These are phyloP conservation scores for Ophiognomonia clavigignenti-juglandacearum DNA, from an alignment of 2,329 filamentous ascomycete genomes.

Conservation along the genomic window DNA sequence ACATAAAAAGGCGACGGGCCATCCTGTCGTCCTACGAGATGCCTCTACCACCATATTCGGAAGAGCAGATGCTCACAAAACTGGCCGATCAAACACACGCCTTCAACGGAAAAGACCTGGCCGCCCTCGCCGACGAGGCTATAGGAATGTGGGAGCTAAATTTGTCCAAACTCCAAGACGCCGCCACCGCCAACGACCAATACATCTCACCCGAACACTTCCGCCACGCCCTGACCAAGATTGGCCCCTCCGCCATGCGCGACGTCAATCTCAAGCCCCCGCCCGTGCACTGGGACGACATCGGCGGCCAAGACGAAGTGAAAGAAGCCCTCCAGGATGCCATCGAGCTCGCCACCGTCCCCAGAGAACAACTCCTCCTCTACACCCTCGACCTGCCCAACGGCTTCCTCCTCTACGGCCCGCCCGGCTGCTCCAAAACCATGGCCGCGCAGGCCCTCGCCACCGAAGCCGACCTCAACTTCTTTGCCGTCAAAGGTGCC, in stretches of 20 bases:
- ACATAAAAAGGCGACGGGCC: constrained; percentile 62
- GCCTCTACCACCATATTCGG: constrained; percentile 40
- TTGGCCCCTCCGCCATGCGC: constrained; percentile 81
- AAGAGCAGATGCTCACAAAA: constrained; percentile 48
- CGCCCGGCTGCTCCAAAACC: constrained; percentile 92
- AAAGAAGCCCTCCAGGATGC: constrained; percentile 57
- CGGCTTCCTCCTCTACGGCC: constrained; percentile 84
- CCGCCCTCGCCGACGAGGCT: constrained; percentile 56
- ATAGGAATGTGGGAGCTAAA: constrained; percentile 17
- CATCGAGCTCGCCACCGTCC: constrained; percentile 33
- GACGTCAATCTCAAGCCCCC: constrained; percentile 87
- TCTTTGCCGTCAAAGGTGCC: constrained; percentile 89
- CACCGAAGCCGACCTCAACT: constrained; percentile 86
- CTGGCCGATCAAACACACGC: constrained; percentile 78
- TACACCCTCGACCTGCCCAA: constrained; percentile 59
- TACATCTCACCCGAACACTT: constrained; percentile 48
- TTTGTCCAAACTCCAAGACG: background rate
- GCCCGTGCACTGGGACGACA: constrained; percentile 79
- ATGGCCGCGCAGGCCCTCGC: constrained; percentile 87
- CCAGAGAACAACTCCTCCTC: constrained; percentile 27
- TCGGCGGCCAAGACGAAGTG: constrained; percentile 76
- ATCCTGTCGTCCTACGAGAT: constrained; percentile 62
- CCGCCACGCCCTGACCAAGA: constrained; percentile 58
- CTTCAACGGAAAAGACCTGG: constrained; percentile 75
- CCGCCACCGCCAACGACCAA: constrained; percentile 8